Conservation (phyloP, 176 grass and related monocot genomes). For the Guadua angustifolia region DNA sequence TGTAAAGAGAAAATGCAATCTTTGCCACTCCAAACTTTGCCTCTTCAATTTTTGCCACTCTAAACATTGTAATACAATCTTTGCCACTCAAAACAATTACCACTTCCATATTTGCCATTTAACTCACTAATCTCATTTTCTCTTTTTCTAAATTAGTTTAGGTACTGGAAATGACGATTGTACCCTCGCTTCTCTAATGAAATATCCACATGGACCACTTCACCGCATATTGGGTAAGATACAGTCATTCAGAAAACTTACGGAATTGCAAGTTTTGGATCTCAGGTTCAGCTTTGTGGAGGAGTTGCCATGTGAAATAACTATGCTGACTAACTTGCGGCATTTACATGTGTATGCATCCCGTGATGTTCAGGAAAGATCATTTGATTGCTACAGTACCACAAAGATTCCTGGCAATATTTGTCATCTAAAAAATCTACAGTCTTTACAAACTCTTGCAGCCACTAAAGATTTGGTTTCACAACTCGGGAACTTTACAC, state of each 20-base stretch:
- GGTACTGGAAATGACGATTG: too few species aligned
- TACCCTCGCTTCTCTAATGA: too few species aligned
- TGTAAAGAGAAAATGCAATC: too few species aligned
- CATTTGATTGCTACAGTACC: constrained; percentile 23
- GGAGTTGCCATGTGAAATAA: constrained; percentile 47
- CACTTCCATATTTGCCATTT: too few species aligned
- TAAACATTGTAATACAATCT: too few species aligned
- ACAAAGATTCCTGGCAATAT: constrained; percentile 35
- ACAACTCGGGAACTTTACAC: constrained; percentile 39
- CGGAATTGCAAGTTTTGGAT: constrained; percentile 49
- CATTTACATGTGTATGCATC: constrained; percentile 20
- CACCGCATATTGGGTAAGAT: too few species aligned
- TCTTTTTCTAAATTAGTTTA: too few species aligned
- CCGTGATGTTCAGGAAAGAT: constrained; percentile 33
- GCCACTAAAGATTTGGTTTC: constrained; percentile 41
- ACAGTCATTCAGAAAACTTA: constrained; percentile 56
- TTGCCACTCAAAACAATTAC: too few species aligned
- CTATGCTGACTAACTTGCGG: constrained; percentile 45
- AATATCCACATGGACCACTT: too few species aligned
- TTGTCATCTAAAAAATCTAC: constrained; percentile 34
- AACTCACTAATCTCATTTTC: too few species aligned
- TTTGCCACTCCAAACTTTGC: too few species aligned
- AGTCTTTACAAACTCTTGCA: constrained; percentile 37
- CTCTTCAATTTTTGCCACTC: too few species aligned
- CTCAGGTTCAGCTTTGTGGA: constrained; percentile 30